Percentiles rank a stretch among this genome's conserved stretches.
Evolutionary conservation across 1,139 yeast genomes (phyloP).

Genomic region (Hemisphaericaspora xylofermentans): DNA sequence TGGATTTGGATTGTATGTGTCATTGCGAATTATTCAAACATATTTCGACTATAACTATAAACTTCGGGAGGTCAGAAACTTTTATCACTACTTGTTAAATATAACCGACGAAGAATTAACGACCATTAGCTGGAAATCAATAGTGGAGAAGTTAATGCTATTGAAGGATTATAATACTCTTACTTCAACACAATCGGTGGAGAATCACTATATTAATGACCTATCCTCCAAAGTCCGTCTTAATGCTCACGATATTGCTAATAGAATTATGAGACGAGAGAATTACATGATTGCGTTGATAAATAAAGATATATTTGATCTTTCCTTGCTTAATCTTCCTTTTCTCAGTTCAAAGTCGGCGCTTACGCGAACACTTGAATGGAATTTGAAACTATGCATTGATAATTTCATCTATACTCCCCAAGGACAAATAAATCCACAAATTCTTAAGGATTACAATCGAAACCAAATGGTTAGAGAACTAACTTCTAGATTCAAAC

Average conservation of each 20-base stretch:
- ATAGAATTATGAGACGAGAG: conserved; percentile 92
- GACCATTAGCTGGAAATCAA: conserved; percentile 90
- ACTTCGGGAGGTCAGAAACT: conserved; percentile 61
- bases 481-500: conserved; percentile 71
- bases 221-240: conserved; percentile 69
- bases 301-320: conserved; percentile 71
- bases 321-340: conserved; percentile 35
- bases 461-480: conserved; percentile 68
- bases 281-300: conserved; percentile 88
- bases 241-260: conserved; percentile 93
- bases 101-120: conserved; percentile 79
- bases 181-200: conserved; percentile 44
- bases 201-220: conserved; percentile 41
- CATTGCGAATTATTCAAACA: conserved; percentile 59
- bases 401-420: conserved; percentile 83
- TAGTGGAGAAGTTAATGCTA: conserved; percentile 74
- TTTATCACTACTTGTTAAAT: conserved; percentile 64
- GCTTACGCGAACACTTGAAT: conserved; percentile 84
- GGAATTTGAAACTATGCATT: conserved; percentile 88
- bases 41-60: conserved; percentile 51
- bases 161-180: conserved; percentile 79
- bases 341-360: conserved; percentile 35
- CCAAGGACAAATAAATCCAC: conserved; percentile 79
- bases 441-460: conserved; percentile 69
- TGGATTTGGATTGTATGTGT: conserved; percentile 59